Percentiles rank a stretch among this genome's conserved stretches.
phyloP scores from a whole-genome alignment of 2,329 filamentous ascomycete genomes.

The Talaromyces sp. region DNA sequence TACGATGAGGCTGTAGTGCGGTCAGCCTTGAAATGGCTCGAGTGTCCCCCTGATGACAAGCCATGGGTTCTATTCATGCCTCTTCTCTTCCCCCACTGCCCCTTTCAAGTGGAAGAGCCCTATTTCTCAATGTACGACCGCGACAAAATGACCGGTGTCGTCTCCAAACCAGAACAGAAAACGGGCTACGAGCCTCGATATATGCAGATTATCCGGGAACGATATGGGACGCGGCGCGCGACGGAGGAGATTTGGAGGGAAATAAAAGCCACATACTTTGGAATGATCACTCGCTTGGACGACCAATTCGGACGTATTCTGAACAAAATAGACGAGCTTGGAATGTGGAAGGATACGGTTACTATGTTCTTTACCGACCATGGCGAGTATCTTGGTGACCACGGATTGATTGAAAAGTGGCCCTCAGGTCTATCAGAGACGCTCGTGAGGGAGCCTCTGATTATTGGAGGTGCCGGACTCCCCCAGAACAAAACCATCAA shows the following conservation, averaged over 20 bases:
- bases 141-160: constrained; percentile 23
- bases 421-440: constrained; percentile 46
- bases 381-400: constrained; percentile 50
- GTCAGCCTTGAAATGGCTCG: constrained; percentile 46
- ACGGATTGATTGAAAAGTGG: constrained; percentile 53
- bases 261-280: constrained; percentile 48
- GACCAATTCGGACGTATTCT: constrained; percentile 47
- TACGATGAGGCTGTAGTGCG: constrained; percentile 49
- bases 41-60: constrained; percentile 40
- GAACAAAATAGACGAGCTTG: constrained; percentile 31
- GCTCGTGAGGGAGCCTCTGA: constrained; percentile 46
- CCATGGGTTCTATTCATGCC: constrained; percentile 15
- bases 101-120: constrained; percentile 51
- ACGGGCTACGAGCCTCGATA: constrained; percentile 48
- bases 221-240: constrained; percentile 42
- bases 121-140: constrained; percentile 51
- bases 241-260: constrained; percentile 47
- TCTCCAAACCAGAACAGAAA: constrained; percentile 25
- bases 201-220: constrained; percentile 39
- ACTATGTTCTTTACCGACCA: constrained; percentile 39
- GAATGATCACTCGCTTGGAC: constrained; percentile 50
- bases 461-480: constrained; percentile 45
- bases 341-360: constrained; percentile 41
- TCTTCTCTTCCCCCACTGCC: constrained; percentile 45
- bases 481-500: constrained; percentile 35